These are phyloP conservation scores for Paraphaeosphaeria sporulosa DNA, from an alignment of 2,329 filamentous ascomycete genomes.

Conservation along the genomic window DNA sequence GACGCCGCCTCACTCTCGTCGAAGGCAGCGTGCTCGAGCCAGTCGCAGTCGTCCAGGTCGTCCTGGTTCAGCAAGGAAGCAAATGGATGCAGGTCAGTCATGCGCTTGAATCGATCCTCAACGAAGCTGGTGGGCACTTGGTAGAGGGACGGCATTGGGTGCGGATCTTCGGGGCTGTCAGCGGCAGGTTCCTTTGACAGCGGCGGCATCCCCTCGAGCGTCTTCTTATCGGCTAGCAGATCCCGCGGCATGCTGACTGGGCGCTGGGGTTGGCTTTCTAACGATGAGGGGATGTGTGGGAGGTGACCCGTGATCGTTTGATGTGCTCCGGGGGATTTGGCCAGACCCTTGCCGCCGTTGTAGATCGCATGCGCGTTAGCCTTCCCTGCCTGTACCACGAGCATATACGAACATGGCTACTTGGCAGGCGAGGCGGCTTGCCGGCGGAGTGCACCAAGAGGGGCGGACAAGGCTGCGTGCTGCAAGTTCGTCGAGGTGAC, in stretches of 20 bases:
- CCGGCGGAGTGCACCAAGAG: neutral
- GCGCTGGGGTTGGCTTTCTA: constrained; percentile 5
- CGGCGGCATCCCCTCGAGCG: constrained; percentile 46
- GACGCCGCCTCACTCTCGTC: constrained; percentile 65
- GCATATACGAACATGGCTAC: neutral
- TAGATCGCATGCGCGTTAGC: constrained; percentile 4
- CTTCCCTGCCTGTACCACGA: constrained; percentile 1
- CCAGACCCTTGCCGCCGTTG: constrained; percentile 12
- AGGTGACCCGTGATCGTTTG: constrained; percentile 9
- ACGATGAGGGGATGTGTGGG: constrained; percentile 4
- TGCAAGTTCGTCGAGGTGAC: too few species aligned
- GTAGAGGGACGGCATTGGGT: constrained; percentile 31
- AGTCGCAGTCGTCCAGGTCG: constrained; percentile 69
- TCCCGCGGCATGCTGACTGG: constrained; percentile 53
- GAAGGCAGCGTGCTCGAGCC: constrained; percentile 66
- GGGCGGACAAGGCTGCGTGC: too few species aligned
- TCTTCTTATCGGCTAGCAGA: constrained; percentile 47
- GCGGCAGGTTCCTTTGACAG: constrained; percentile 43
- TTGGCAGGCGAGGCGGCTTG: neutral
- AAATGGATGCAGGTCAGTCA: constrained; percentile 73
- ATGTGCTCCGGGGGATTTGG: neutral
- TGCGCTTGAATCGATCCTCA: constrained; percentile 39
- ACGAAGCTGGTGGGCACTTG: constrained; percentile 28
- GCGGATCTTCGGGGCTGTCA: constrained; percentile 25
- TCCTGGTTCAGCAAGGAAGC: constrained; percentile 74